Evolutionary conservation across 768 basidiomycete genomes (phyloP).

Genomic region (Sistotremastrum suecicum): DNA sequence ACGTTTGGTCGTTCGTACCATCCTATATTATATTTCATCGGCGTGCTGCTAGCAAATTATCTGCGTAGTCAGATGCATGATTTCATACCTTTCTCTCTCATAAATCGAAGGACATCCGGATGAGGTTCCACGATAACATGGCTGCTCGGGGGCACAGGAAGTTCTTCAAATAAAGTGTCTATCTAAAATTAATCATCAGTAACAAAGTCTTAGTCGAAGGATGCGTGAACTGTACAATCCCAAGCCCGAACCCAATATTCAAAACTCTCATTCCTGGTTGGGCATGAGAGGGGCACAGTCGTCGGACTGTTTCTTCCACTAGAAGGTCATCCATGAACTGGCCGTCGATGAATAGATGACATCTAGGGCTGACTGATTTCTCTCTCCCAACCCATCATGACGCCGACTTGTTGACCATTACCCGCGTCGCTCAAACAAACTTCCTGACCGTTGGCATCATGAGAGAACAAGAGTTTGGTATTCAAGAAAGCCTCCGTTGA

Average conservation of each 20-base stretch:
- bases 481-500: constrained; percentile 59
- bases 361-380: constrained; percentile 44
- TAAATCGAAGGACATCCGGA: constrained; percentile 75
- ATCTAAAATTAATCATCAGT: constrained; percentile 1
- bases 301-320: constrained; percentile 68
- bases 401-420: constrained; percentile 69
- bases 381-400: constrained; percentile 99
- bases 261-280: constrained; percentile 45
- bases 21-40: constrained; percentile 16
- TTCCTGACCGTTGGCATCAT: constrained; percentile 64
- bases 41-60: too few species aligned
- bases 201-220: not conserved
- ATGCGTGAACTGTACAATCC: constrained; percentile 45
- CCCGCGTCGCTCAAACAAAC: constrained; percentile 57
- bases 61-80: too few species aligned
- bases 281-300: constrained; percentile 40
- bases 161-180: constrained; percentile 70
- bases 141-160: constrained; percentile 40
- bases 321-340: constrained; percentile 13
- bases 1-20: constrained; percentile 74
- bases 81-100: constrained; percentile 34
- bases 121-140: constrained; percentile 95
- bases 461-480: constrained; percentile 52
- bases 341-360: constrained; percentile 2
- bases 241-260: constrained; percentile 90